phyloP scores from a whole-genome alignment of 2,329 filamentous ascomycete genomes.

The Hypoxylon sp. region DNA sequence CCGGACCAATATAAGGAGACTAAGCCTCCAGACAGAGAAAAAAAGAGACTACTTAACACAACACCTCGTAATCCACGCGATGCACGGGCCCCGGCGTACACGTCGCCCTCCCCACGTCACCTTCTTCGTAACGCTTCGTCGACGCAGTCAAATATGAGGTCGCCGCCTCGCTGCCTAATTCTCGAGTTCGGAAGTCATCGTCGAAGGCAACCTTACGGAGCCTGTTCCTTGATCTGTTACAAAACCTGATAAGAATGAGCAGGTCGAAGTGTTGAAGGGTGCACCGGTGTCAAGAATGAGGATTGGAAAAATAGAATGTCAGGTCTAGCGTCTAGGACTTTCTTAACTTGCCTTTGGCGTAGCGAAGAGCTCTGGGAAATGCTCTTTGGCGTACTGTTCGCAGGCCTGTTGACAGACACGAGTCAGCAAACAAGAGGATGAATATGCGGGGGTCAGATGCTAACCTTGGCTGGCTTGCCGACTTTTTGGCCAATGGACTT shows the following conservation, averaged over 20 bases:
- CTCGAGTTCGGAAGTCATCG: neutral
- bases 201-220: conserved; percentile 14
- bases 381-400: conserved; percentile 95
- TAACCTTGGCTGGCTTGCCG: conserved; percentile 94
- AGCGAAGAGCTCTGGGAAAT: conserved; percentile 68
- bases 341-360: conserved; percentile 42
- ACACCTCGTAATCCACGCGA: neutral
- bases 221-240: conserved; percentile 30
- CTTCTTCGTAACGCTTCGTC: conserved; percentile 10
- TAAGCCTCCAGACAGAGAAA: conserved; percentile 24
- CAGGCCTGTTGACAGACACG: conserved; percentile 65
- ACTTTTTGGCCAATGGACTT: conserved; percentile 97
- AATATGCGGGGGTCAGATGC: conserved; percentile 39
- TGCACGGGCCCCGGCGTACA: too few species aligned
- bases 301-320: conserved; percentile 19
- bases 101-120: conserved; percentile 2
- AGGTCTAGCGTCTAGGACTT: conserved; percentile 8
- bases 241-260: conserved; percentile 34
- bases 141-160: conserved; percentile 8
- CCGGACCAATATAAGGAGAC: conserved; percentile 34
- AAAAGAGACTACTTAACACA: conserved; percentile 3
- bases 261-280: conserved; percentile 24
- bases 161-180: conserved; percentile 1
- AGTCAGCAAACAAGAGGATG: conserved; percentile 26
- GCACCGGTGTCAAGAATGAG: conserved; percentile 15